Evolutionary conservation across 768 basidiomycete species (phyloP).

Genomic region (Suillus occidentalis): DNA sequence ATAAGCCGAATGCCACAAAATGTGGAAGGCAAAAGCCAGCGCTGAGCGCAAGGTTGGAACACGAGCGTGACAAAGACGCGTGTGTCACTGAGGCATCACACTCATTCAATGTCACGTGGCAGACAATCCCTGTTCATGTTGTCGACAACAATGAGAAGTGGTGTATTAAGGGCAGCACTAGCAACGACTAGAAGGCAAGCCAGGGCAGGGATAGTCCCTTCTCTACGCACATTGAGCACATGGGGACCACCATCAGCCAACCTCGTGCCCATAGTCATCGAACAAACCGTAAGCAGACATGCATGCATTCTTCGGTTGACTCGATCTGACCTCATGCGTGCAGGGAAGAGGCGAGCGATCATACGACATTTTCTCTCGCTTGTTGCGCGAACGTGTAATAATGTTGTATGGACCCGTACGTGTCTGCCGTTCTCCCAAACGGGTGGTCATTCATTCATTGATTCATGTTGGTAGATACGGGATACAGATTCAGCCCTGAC

Average conservation of each 20-base stretch:
- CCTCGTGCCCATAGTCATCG: constrained; percentile 90
- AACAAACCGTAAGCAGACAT: constrained; percentile 70
- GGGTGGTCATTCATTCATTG: constrained; percentile 9
- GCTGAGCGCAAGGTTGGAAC: not conserved
- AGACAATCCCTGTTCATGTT: not conserved
- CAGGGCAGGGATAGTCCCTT: constrained; percentile 13
- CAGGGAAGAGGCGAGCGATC: constrained; percentile 86
- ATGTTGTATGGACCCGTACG: constrained; percentile 92
- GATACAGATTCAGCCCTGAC: constrained; percentile 87
- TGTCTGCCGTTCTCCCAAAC: constrained; percentile 17
- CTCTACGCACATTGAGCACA: constrained; percentile 45
- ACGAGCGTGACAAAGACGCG: constrained; percentile 21
- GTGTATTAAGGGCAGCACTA: not conserved
- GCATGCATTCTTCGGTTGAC: constrained; percentile 9
- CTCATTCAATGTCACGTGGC: constrained; percentile 20
- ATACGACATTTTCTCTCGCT: constrained; percentile 94
- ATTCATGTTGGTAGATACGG: constrained; percentile 59
- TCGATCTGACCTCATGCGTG: constrained; percentile 15
- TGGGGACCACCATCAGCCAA: constrained; percentile 50
- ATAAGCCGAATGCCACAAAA: not conserved
- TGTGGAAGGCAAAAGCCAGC: not conserved
- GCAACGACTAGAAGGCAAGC: constrained; percentile 18
- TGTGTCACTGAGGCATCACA: constrained; percentile 32
- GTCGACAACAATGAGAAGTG: not conserved
- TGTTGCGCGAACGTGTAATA: constrained; percentile 90